These are phyloP conservation scores for Pulveroboletus sp. DNA, from an alignment of 1,284 basidiomycete genomes.

Conservation along the genomic window DNA sequence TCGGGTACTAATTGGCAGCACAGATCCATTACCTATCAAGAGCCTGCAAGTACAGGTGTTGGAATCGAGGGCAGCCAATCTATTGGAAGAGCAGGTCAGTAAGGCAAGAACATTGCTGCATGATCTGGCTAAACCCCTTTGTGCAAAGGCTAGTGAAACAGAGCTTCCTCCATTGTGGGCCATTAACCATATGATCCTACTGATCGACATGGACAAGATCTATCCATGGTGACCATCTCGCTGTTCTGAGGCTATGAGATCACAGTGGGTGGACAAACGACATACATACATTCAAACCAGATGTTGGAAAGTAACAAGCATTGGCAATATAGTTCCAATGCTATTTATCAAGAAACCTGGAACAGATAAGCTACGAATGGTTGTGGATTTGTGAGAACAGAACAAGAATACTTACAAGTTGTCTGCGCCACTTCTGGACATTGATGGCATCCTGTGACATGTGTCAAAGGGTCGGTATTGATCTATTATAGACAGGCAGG, in stretches of 20 bases:
- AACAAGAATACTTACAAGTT: constrained; percentile 42
- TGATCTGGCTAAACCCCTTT: no score
- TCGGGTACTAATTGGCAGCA: constrained; percentile 25
- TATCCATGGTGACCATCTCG: no score
- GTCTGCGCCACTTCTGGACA: constrained; percentile 38
- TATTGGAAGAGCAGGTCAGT: constrained; percentile 17
- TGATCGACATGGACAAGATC: no score
- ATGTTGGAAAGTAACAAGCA: background rate
- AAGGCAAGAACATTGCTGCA: no score
- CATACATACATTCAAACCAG: no score
- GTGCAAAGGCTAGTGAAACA: no score
- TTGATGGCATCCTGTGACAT: constrained; percentile 29
- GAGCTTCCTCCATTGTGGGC: no score
- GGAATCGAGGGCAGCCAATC: constrained; percentile 13
- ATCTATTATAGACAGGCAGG: constrained; percentile 35
- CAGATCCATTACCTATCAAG: constrained; percentile 14
- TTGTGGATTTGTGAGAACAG: constrained; percentile 21
- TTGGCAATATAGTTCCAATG: constrained; percentile 36
- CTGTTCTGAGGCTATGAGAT: no score
- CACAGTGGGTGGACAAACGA: no score
- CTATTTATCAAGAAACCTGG: constrained; percentile 35
- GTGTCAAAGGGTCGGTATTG: constrained; percentile 21
- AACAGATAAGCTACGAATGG: constrained; percentile 19
- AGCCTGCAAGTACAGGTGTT: constrained; percentile 24
- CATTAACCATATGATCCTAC: no score